Percentiles rank a stretch among this genome's conserved stretches.
phyloP scores from a whole-genome alignment of 2,329 filamentous ascomycete species.

The Mariannaea elegans region DNA sequence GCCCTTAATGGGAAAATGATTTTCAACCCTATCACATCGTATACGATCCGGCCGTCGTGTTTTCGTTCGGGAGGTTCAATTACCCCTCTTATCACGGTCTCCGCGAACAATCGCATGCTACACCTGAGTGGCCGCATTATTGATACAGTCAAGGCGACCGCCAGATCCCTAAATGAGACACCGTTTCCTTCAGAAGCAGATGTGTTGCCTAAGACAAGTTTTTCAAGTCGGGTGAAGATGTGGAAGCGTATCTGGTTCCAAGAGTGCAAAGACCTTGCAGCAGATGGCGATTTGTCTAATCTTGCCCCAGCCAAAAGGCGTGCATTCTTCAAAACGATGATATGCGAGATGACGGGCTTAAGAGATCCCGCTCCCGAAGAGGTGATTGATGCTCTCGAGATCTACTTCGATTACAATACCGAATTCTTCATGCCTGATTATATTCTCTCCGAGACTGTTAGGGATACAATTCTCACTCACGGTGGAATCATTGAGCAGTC shows the following conservation, averaged over 20 bases:
- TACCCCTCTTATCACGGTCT: background rate
- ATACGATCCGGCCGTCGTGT: background rate
- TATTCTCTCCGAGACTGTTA: background rate
- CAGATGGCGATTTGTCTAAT: background rate
- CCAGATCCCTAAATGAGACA: background rate
- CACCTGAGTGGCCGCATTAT: constrained; percentile 5
- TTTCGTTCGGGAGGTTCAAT: background rate
- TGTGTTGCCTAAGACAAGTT: background rate
- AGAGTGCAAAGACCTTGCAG: background rate
- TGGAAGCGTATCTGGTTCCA: background rate
- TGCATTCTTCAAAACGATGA: background rate
- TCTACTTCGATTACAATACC: background rate
- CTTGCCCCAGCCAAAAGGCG: background rate
- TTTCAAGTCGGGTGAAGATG: background rate
- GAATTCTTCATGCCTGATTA: background rate
- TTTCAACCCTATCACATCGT: background rate
- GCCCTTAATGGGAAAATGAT: background rate
- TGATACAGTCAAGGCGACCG: background rate
- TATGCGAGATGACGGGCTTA: constrained; percentile 6
- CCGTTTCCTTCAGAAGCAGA: background rate
- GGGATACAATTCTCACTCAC: background rate
- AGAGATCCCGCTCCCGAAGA: background rate
- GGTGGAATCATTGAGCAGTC: background rate
- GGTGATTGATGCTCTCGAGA: background rate
- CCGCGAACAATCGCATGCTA: background rate